Base-by-base conservation (phyloP, 176 grass and related monocot genomes). In the Zoysia japonica region DNA sequence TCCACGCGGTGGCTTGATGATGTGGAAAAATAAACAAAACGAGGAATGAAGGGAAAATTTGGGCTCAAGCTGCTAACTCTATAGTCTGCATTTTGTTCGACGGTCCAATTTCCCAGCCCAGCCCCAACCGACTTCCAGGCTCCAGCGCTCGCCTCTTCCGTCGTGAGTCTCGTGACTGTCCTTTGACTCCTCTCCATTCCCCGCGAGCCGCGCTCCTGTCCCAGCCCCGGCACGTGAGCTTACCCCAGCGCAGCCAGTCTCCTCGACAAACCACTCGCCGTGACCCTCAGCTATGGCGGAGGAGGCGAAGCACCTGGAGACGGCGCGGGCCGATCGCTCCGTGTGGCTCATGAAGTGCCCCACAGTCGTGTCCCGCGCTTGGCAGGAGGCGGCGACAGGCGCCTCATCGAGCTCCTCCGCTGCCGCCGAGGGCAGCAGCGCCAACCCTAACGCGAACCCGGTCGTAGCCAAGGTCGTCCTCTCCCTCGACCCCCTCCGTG, bases 321-420 rank as follows among this genome's bases (percentile, higher is more conserved):
- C 90, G 42, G 86, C 36, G 61, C 57, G 81, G 70, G 90, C 86
- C 28, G 93, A 97, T 68, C 87, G 91, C 65, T 89, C 88, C 39
- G 76, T 93, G 20, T 97, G 93, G 90, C 86, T 97, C 52, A 97
- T 93, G 93, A 97, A 97, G 88, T 97, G 93, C 88, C 90, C 88
- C 4, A 83, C 88, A 4, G 84, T 97, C 68, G 88, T 93, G 45
- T 85, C 90, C 9, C 88, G 86, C 16, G 88, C 88, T 69, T 89
- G 90, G 90, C 83, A 93, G 40, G 70, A 87, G 45, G 83, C 90
- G 17, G 69, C 79, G 12, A 60, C 88, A 9, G 14, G 61, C 5
- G 40, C 74, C 49, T 9, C 80, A 7, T 7, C 51, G 2, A 13
- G 17, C 36, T 12, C 64, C n/a, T 53, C 82, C 49, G 9, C 85